Percentiles rank a stretch among this genome's conserved stretches.
Evolutionary conservation across 805 yeast genomes (phyloP).

Genomic region (Huiozyma naganishii): DNA sequence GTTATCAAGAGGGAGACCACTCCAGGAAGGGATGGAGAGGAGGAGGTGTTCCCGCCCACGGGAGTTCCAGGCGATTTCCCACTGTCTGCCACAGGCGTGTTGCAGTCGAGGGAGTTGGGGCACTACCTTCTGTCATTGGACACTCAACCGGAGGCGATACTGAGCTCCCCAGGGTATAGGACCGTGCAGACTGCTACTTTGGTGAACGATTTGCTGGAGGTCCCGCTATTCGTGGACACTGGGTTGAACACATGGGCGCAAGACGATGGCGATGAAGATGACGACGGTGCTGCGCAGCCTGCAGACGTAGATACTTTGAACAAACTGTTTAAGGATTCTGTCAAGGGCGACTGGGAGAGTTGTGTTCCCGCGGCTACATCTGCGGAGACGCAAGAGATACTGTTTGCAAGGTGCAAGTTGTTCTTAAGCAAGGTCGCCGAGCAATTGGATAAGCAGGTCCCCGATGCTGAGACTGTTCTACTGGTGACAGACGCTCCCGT

Average conservation of each 20-base stretch:
- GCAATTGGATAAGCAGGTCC: slow-evolving; percentile 43
- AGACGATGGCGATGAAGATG: slow-evolving; percentile 28
- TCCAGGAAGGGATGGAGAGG: background rate
- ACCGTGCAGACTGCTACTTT: slow-evolving; percentile 79
- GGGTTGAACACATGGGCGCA: slow-evolving; percentile 91
- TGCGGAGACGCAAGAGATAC: slow-evolving; percentile 71
- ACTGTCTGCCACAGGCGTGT: slow-evolving; percentile 77
- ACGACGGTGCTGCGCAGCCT: slow-evolving; percentile 51
- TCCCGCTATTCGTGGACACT: slow-evolving; percentile 57
- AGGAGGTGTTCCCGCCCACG: slow-evolving; percentile 52
- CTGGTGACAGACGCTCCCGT: slow-evolving; percentile 92
- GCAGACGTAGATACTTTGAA: slow-evolving; percentile 40
- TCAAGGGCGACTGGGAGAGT: slow-evolving; percentile 33
- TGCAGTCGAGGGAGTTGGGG: slow-evolving; percentile 77
- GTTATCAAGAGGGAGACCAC: slow-evolving; percentile 64
- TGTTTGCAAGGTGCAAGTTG: slow-evolving; percentile 46
- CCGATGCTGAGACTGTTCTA: slow-evolving; percentile 51
- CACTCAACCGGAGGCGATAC: slow-evolving; percentile 59
- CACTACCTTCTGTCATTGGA: slow-evolving; percentile 39
- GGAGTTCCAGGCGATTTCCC: slow-evolving; percentile 87
- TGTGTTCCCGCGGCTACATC: slow-evolving; percentile 49
- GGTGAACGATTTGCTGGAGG: slow-evolving; percentile 44
- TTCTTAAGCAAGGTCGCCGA: slow-evolving; percentile 52
- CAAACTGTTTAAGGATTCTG: slow-evolving; percentile 41
- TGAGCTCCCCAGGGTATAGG: slow-evolving; percentile 79